Percentiles rank a stretch among this genome's conserved stretches.
phyloP scores from a whole-genome alignment of 495 filamentous ascomycete genomes.

The Niebla homalea region DNA sequence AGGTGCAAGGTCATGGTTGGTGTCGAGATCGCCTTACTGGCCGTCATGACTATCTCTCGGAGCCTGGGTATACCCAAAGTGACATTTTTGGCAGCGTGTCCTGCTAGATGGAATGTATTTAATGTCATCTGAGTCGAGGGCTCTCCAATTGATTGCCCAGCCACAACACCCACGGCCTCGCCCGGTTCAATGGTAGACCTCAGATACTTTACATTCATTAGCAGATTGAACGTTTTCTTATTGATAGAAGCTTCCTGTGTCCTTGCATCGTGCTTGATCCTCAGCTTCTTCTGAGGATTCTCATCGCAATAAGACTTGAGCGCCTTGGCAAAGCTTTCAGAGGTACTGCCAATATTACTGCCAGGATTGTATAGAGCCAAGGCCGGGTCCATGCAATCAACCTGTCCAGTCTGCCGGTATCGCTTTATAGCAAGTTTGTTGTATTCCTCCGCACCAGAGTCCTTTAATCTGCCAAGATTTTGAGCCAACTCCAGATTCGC shows the following conservation, averaged over 20 bases:
- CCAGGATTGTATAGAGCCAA: constrained; percentile 60
- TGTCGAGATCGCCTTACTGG: constrained; percentile 72
- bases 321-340: constrained; percentile 64
- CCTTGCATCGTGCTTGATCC: constrained; percentile 52
- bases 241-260: constrained; percentile 36
- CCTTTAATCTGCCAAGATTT: constrained; percentile 33
- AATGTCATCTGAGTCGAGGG: constrained; percentile 99
- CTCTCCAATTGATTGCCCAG: constrained; percentile 91
- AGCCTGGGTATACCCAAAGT: constrained; percentile 96
- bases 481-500: constrained; percentile 37
- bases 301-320: constrained; percentile 59
- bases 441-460: constrained; percentile 38
- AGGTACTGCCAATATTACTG: constrained; percentile 69
- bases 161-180: constrained; percentile 95
- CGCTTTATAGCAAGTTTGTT: constrained; percentile 72
- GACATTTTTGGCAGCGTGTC: constrained; percentile 96
- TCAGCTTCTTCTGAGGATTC: constrained; percentile 64
- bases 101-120: constrained; percentile 99
- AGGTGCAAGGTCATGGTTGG: constrained; percentile 82
- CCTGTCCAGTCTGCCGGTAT: constrained; percentile 52
- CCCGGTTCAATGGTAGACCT: constrained; percentile 89
- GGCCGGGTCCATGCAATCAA: constrained; percentile 64
- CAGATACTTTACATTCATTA: constrained; percentile 84
- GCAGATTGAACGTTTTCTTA: constrained; percentile 66
- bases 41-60: constrained; percentile 97